Evolutionary conservation across 441 rosid genomes (phyloP), one percentile per base, ranked within the genome.

Genomic region (Gossypium lobatum): DNA sequence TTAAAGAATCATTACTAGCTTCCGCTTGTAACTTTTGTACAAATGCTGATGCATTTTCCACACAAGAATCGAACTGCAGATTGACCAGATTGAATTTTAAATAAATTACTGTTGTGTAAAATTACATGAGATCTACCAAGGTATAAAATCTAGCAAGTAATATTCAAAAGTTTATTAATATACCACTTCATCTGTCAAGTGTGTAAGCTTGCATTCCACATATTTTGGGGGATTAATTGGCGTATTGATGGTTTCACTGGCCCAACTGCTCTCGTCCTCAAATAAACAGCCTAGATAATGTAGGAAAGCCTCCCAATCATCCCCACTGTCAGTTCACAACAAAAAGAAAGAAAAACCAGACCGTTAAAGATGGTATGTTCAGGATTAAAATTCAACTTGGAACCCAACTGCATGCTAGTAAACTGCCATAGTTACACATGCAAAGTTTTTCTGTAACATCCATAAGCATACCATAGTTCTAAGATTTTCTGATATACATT

Each of bases 291-390:
- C 92, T 58, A 96, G 89, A 87, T 91, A 96, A 71, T 93, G 91
- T 72, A 88, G 88, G 85, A 93, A 94, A 83, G 92, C 89, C 85
- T 93, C 96, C 98, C 98, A 92, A 80, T 96, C 99, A 85, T 96
- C 99, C 83, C 97, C 96, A 88, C 99, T 93, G 95, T 80, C 85
- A 82, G 57, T 64, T 53, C 4, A 59, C 55, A 60, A 25, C 6
- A 42, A 71, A 80, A 80, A 25, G 18, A 80, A 83, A 71, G 73
- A 71, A 71, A 54, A 58, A 82, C 2, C 46, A 31, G 82, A 83
- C 59, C 79, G 54, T 77, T 21, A 45, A 66, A 76, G 60, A 57
- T 65, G 54, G 54, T 10, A 53, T 11, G 18, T 58, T 59, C 73
- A 25, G 58, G 64, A 68, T 60, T 13, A 37, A 64, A 66, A 14